These are phyloP conservation scores for Neurospora terricola DNA, from an alignment of 495 filamentous ascomycete genomes.

Conservation along the genomic window DNA sequence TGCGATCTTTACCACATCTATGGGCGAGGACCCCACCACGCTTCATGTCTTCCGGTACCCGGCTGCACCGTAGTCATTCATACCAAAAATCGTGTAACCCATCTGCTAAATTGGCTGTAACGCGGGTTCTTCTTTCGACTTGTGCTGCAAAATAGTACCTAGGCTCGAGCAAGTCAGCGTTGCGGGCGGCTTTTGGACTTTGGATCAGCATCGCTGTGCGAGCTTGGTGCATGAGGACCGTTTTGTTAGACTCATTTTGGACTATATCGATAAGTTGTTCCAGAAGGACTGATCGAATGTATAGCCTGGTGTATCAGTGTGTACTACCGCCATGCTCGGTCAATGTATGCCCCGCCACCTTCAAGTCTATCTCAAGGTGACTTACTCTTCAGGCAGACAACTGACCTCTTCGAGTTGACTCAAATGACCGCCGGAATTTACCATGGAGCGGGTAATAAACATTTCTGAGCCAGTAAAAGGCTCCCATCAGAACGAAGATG, in stretches of 20 bases:
- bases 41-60: background rate
- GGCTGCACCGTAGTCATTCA: background rate
- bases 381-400: background rate
- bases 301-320: background rate
- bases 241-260: background rate
- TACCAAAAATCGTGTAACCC: background rate
- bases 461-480: background rate
- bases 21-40: background rate
- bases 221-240: background rate
- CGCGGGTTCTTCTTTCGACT: background rate
- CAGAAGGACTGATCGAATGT: background rate
- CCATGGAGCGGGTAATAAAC: background rate
- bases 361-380: background rate
- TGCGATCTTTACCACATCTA: background rate
- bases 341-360: background rate
- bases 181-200: background rate
- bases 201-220: background rate
- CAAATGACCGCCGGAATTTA: background rate
- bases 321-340: background rate
- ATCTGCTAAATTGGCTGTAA: background rate
- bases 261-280: background rate
- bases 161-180: background rate
- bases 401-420: background rate
- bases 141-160: background rate
- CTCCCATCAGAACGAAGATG: background rate